phyloP scores from a whole-genome alignment of 257 asterid species.

The Salvia miltiorrhiza region DNA sequence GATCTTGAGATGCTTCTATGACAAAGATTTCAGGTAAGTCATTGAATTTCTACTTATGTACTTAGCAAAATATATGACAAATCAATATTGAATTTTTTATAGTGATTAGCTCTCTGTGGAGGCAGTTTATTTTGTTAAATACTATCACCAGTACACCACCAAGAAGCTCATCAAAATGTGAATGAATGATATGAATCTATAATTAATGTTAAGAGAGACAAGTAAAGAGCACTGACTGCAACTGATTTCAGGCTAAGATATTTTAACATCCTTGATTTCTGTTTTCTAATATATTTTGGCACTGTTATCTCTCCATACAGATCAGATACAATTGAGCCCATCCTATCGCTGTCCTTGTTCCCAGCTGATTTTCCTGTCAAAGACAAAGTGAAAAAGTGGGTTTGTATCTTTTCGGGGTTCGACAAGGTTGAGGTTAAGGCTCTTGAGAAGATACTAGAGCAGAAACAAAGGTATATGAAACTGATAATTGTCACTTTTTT shows the following conservation, averaged over 20 bases:
- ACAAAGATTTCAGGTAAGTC: conserved; percentile 93
- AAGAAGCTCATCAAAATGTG: conserved; percentile 5
- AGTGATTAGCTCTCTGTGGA: background rate
- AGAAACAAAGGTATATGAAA: conserved; percentile 81
- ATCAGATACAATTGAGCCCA: conserved; percentile 78
- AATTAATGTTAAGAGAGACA: conserved; percentile 1
- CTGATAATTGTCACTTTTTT: conserved; percentile 18
- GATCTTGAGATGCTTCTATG: conserved; percentile 90
- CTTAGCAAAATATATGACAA: conserved; percentile 2
- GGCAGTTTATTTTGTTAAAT: conserved; percentile 12
- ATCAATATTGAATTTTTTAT: background rate
- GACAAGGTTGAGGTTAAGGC: conserved; percentile 95
- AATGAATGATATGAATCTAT: background rate
- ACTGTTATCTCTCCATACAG: conserved; percentile 45
- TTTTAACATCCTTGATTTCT: background rate
- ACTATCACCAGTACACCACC: background rate
- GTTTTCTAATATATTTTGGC: conserved; percentile 6
- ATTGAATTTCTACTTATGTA: conserved; percentile 10
- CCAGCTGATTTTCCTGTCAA: conserved; percentile 69
- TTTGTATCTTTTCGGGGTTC: conserved; percentile 65
- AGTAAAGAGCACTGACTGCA: conserved; percentile 6
- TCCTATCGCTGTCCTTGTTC: conserved; percentile 71
- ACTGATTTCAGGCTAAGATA: conserved; percentile 6
- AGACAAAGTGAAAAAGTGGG: conserved; percentile 75
- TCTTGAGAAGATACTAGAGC: conserved; percentile 94